A percentile compares a stretch with the other conserved stretches of the same genome.
Evolutionary conservation across 768 basidiomycete genomes (phyloP).

Genomic region (Auriculariales sp.): DNA sequence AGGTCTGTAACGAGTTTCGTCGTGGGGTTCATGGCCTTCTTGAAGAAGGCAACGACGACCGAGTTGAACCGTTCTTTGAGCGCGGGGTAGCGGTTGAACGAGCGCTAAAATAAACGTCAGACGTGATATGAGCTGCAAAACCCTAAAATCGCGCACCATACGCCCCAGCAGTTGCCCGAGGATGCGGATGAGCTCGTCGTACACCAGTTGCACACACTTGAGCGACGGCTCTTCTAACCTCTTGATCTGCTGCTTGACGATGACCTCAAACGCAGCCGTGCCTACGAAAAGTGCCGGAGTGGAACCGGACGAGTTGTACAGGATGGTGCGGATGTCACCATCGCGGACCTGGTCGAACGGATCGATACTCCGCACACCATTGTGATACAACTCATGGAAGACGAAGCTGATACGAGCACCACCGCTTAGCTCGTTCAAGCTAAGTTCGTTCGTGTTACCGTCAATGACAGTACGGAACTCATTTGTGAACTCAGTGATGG

Average conservation of each 20-base stretch:
- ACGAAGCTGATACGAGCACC: slow-evolving; percentile 98
- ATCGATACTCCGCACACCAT: slow-evolving; percentile 89
- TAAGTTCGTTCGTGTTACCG: slow-evolving; percentile 91
- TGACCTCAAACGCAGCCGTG: slow-evolving; percentile 93
- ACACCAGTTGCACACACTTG: slow-evolving; percentile 91
- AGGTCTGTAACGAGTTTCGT: slow-evolving; percentile 89
- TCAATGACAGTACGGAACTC: slow-evolving; percentile 97
- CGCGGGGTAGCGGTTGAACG: slow-evolving; percentile 94
- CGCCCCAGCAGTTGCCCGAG: slow-evolving; percentile 81
- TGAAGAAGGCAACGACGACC: slow-evolving; percentile 95
- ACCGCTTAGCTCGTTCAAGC: slow-evolving; percentile 92
- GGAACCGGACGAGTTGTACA: slow-evolving; percentile 98
- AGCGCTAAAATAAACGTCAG: slow-evolving; percentile 40
- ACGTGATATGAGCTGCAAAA: not conserved
- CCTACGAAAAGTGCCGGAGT: slow-evolving; percentile 95
- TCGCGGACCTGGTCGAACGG: slow-evolving; percentile 99
- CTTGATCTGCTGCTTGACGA: slow-evolving; percentile 98
- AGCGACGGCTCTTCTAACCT: slow-evolving; percentile 86
- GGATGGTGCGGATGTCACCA: slow-evolving; percentile 86
- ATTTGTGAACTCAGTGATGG: slow-evolving; percentile 94
- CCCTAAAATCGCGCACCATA: slow-evolving; percentile 40
- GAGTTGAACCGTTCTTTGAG: slow-evolving; percentile 91
- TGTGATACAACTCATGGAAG: slow-evolving; percentile 97
- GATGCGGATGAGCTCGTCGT: slow-evolving; percentile 95
- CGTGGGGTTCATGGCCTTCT: slow-evolving; percentile 83